phyloP scores from a whole-genome alignment of 108 stramenopile genomes.

The Nitzschia sp. region DNA sequence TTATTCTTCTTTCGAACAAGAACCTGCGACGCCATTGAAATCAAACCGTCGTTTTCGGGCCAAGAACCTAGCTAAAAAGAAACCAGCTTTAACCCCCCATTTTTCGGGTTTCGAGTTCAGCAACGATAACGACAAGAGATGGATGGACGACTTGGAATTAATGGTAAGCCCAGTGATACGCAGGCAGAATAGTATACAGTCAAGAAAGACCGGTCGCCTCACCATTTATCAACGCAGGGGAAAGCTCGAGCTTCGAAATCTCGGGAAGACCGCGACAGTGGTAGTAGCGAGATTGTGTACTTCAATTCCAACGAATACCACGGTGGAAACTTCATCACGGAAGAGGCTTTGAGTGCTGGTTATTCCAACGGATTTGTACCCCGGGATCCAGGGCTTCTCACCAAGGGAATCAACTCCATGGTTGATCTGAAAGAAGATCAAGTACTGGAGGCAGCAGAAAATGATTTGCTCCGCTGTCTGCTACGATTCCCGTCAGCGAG shows the following conservation, averaged over 20 bases:
- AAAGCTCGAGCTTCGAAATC: neutral
- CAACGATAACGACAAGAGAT: slow-evolving; percentile 45
- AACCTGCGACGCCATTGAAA: no score
- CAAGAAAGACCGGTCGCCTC: no score
- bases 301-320: slow-evolving; percentile 79
- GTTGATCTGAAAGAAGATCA: slow-evolving; percentile 37
- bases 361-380: slow-evolving; percentile 27
- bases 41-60: neutral
- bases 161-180: slow-evolving; percentile 13
- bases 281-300: slow-evolving; percentile 40
- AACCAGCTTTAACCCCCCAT: slow-evolving; percentile 44
- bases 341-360: slow-evolving; percentile 55
- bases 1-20: no score
- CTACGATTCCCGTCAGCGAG: slow-evolving; percentile 55
- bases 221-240: neutral
- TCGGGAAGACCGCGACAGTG: no score
- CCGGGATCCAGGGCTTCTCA: slow-evolving; percentile 31
- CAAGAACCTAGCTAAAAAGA: slow-evolving; percentile 15
- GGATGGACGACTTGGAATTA: slow-evolving; percentile 44
- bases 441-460: slow-evolving; percentile 47
- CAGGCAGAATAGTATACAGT: no score
- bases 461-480: slow-evolving; percentile 50
- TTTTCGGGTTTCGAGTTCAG: slow-evolving; percentile 55
- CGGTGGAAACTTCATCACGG: slow-evolving; percentile 51
- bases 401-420: slow-evolving; percentile 38